Evolutionary conservation across 495 filamentous ascomycete genomes (phyloP).

Genomic region (Aspergillus campestris): DNA sequence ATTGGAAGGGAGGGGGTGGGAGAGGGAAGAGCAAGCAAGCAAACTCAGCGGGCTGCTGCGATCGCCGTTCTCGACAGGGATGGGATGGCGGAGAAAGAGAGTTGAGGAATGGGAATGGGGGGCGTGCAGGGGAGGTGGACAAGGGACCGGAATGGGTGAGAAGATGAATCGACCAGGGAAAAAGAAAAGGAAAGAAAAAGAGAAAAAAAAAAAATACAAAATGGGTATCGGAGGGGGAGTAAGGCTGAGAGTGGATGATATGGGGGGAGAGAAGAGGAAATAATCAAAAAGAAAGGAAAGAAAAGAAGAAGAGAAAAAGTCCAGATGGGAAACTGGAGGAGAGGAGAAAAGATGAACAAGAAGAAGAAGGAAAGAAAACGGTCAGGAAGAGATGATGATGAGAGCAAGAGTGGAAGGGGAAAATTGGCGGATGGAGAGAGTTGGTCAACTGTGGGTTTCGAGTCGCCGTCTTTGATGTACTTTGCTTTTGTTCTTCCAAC

Average conservation of each 20-base stretch:
- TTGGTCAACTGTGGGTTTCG: not conserved
- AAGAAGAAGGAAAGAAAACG: conserved; percentile 8
- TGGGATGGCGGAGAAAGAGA: not conserved
- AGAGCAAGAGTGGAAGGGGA: not conserved
- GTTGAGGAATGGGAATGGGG: conserved; percentile 10
- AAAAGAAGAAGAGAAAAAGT: not conserved
- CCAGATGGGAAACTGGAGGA: not conserved
- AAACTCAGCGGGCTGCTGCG: conserved; percentile 8
- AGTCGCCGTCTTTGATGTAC: too few species aligned
- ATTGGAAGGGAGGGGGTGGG: not conserved
- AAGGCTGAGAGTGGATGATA: conserved; percentile 13
- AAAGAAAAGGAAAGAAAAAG: conserved; percentile 5
- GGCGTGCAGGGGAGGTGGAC: conserved; percentile 23
- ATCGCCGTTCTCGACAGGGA: conserved; percentile 33
- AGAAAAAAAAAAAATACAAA: conserved; percentile 8
- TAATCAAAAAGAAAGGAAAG: not conserved
- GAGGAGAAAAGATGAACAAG: not conserved
- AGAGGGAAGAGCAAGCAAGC: conserved; percentile 14
- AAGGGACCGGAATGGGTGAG: conserved; percentile 17
- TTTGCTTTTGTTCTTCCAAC: too few species aligned
- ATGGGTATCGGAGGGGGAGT: conserved; percentile 13
- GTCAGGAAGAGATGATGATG: conserved; percentile 3
- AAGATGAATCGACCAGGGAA: conserved; percentile 13
- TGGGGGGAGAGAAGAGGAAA: not conserved
- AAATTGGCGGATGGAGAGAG: not conserved